phyloP scores from a whole-genome alignment of 805 yeast genomes.

The Metschnikowia continentalis region DNA sequence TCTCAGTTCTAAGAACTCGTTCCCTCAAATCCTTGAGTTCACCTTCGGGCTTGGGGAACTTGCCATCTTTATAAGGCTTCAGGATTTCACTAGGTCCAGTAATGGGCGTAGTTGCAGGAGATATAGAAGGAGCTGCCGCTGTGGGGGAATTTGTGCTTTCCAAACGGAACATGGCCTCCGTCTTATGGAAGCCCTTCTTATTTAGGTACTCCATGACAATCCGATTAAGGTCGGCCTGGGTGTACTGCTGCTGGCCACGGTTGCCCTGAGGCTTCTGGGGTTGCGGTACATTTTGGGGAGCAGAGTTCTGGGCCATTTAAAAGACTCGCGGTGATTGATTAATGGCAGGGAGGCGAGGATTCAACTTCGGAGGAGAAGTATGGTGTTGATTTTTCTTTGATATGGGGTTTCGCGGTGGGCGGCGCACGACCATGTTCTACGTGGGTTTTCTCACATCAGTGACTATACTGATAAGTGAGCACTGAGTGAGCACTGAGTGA shows the following conservation, averaged over 20 bases:
- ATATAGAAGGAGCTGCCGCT: slow-evolving; percentile 47
- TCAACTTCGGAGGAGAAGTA: not conserved
- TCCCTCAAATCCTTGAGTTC: slow-evolving; percentile 37
- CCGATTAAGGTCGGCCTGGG: slow-evolving; percentile 85
- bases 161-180: slow-evolving; percentile 89
- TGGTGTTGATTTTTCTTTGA: not conserved
- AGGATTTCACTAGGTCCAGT: slow-evolving; percentile 33
- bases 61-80: slow-evolving; percentile 22
- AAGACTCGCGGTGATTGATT: slow-evolving; percentile 3
- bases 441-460: not conserved
- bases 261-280: slow-evolving; percentile 4
- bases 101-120: slow-evolving; percentile 38
- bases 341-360: not conserved
- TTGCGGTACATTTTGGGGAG: slow-evolving; percentile 3
- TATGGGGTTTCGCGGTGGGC: slow-evolving; percentile 1
- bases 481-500: no score
- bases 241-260: slow-evolving; percentile 42
- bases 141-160: slow-evolving; percentile 68
- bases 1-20: slow-evolving; percentile 29
- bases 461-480: no score
- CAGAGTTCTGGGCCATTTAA: slow-evolving; percentile 10
- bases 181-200: slow-evolving; percentile 89
- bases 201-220: slow-evolving; percentile 89
- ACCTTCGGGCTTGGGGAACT: slow-evolving; percentile 24
- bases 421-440: not conserved